Base-by-base conservation (phyloP, 352 stramenopile species). In the Thraustochytrium striatum region DNA sequence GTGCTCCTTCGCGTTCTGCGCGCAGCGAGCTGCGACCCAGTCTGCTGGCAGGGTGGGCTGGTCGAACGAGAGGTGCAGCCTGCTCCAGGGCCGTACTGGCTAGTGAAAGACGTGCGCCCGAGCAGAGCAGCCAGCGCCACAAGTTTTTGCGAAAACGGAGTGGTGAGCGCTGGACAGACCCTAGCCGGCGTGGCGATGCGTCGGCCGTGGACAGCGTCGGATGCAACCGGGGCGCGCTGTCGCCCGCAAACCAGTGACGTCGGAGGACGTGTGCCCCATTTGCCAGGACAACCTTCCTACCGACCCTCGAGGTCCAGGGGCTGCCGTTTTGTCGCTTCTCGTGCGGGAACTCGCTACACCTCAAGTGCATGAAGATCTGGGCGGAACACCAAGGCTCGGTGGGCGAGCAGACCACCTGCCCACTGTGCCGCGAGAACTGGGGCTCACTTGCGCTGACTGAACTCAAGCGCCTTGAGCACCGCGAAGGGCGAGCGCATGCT, bases 341-440 rank as follows among this genome's bases (percentile, higher is more conserved):
- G 21, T 75, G 65, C 30, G 65, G 65, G 3, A 75, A 75, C 50
- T 75, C 65, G 1, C 30, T 75, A 9, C 65, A 75, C 50, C 21
- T 75, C 13, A 75, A 75, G 39, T 75, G 65, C 47, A 75, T 75
- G 65, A 75, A 75, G 47, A 38, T 75, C 11, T 75, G 65, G 65
- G 65, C 65, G 19, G 65, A 75, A 0, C 65, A 75, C 30, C 65
- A 38, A 0, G 28, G 11, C 35, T 33, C 11, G 32, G 36, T 75
- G 8, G 65, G 65, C 33, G 52, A 75, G 5, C 30, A 75, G 1
- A 43, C 68, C 28, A 58, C 19, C 19, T 75, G 65, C 36, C 65
- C 65, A 28, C 30, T 75, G 30, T 75, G 65, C 65, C n/a, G 65
- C 11, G 50, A 43, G 11, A 16, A 72, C 41, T 75, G 65, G 65